phyloP scores from a whole-genome alignment of 2,329 filamentous ascomycete genomes.

The Fusarium nisikadoi region DNA sequence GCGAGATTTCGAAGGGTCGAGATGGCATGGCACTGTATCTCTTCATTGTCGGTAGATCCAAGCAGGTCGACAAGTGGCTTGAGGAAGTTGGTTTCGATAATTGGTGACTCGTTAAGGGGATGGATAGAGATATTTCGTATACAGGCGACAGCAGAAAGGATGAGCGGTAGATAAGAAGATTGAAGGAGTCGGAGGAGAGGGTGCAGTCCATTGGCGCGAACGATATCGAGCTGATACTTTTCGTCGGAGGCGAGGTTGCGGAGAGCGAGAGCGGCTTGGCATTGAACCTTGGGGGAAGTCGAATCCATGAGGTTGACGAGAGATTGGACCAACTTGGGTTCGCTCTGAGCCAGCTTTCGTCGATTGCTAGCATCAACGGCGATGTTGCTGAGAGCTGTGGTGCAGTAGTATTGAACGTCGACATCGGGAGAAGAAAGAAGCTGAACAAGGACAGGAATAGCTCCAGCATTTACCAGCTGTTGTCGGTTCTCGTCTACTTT shows the following conservation, averaged over 20 bases:
- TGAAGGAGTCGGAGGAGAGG: constrained; percentile 90
- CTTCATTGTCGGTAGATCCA: constrained; percentile 95
- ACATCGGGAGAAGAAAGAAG: constrained; percentile 92
- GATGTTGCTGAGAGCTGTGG: constrained; percentile 97
- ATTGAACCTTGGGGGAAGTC: constrained; percentile 96
- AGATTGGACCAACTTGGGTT: constrained; percentile 91
- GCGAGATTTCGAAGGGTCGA: constrained; percentile 95
- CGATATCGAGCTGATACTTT: constrained; percentile 98
- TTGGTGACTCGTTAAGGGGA: constrained; percentile 95
- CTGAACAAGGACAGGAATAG: constrained; percentile 97
- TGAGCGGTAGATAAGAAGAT: constrained; percentile 94
- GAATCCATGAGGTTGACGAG: constrained; percentile 98
- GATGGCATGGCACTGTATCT: constrained; percentile 98
- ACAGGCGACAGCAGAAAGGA: constrained; percentile 95
- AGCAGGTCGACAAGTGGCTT: constrained; percentile 93
- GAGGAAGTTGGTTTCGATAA: constrained; percentile 96
- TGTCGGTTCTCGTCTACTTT: constrained; percentile 90
- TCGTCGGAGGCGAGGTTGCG: constrained; percentile 97
- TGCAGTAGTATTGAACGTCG: constrained; percentile 99
- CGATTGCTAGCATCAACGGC: constrained; percentile 93
- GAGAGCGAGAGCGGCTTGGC: constrained; percentile 92
- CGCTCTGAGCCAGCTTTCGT: constrained; percentile 88
- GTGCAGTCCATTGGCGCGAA: constrained; percentile 84
- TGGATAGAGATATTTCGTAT: constrained; percentile 99
- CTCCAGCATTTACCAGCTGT: constrained; percentile 95